These are phyloP conservation scores for Penicillium odoratum DNA, from an alignment of 495 filamentous ascomycete genomes.

Conservation along the genomic window DNA sequence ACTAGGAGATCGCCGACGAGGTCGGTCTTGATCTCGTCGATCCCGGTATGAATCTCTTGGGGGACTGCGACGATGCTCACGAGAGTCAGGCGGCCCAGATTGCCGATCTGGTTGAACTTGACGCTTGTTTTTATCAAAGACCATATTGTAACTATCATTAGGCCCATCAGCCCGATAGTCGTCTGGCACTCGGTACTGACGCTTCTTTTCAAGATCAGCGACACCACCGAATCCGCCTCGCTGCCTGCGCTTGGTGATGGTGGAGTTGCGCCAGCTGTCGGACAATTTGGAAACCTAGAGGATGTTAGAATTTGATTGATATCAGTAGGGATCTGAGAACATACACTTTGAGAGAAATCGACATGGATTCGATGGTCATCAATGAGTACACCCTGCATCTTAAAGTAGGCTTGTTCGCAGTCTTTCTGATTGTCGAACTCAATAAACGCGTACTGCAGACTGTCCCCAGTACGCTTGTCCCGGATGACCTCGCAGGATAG, in stretches of 20 bases:
- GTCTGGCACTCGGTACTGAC: constrained; percentile 76
- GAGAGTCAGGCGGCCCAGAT: background rate
- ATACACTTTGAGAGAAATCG: constrained; percentile 94
- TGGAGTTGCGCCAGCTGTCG: constrained; percentile 85
- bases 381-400: constrained; percentile 96
- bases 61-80: constrained; percentile 23
- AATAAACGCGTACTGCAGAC: constrained; percentile 95
- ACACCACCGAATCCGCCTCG: constrained; percentile 91
- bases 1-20: constrained; percentile 47
- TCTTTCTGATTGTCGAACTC: constrained; percentile 91
- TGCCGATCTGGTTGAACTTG: constrained; percentile 45
- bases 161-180: constrained; percentile 50
- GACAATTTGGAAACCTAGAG: constrained; percentile 73
- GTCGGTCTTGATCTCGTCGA: constrained; percentile 33
- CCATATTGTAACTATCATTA: constrained; percentile 67
- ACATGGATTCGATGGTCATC: constrained; percentile 98
- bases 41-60: constrained; percentile 22
- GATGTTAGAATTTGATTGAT: constrained; percentile 22
- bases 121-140: constrained; percentile 65
- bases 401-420: constrained; percentile 96
- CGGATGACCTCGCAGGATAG: constrained; percentile 95
- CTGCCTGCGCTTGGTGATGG: constrained; percentile 75
- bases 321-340: constrained; percentile 16
- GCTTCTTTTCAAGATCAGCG: constrained; percentile 78
- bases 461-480: constrained; percentile 91